Base-by-base conservation (phyloP, 495 filamentous ascomycete species). In the Pseudomonodictys pantanalensis region DNA sequence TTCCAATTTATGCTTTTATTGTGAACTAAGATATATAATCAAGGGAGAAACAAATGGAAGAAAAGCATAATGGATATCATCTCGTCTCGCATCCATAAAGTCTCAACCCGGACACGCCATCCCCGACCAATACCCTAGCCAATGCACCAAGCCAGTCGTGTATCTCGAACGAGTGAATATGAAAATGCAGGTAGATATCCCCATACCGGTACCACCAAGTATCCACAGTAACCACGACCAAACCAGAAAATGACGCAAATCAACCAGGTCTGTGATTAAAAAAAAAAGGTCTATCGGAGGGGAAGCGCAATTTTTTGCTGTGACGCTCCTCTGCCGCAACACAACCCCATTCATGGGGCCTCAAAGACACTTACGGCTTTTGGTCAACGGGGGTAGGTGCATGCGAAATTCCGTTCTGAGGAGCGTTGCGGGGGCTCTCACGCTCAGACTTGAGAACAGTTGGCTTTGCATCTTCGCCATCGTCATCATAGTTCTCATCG, bases 401-500 rank as follows among this genome's bases (percentile, higher is more conserved):
- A 29, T 72, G 70, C 20, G 69, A 41, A 1, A 64, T 15, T 8
- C 64, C 64, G 29, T 67, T 67, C 22, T 48, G 45, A 5, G 63
- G 25, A 41, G 43, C 48, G 26, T 53, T 66, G 29, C 64, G 70
- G 20, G 77, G 77, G 63, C 76, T 79, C 35, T 72, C 78, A 17
- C 76, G 69, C 49, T 71, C 75, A 0, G 68, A 67, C 53, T 75
- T 73, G 52, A 55, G 77, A 2, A 75, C 75, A 57, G 82, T 84
- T 68, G 86, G 83, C 73, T 95, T 91, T 46, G 95, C 86, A 60
- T 95, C 92, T 52, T 87, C 88, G 15, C 75, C 84, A 26, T 89
- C 90, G 63, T 95, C 91, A 72, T 96, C 92, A 64, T 98, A 96
- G 59, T 96, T 85, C 72, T 98, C 92, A 69, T 98, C 93, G 41